Base-by-base conservation (phyloP, 2,329 filamentous ascomycete genomes). In the Diaporthe capsici region DNA sequence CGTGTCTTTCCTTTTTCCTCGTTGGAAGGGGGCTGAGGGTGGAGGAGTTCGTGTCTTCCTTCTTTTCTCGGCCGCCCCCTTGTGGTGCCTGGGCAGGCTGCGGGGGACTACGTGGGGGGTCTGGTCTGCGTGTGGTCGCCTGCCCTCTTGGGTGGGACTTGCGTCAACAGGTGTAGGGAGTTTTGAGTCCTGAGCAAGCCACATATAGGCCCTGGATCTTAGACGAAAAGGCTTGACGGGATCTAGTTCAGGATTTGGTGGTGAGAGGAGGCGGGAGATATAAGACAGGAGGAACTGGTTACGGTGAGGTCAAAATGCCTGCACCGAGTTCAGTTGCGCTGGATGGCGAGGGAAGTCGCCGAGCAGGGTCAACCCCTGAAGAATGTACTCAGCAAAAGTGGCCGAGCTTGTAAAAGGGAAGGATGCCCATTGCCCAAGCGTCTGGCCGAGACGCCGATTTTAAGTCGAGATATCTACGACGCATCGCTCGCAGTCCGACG, bases 341-440 rank as follows among this genome's bases (percentile, higher is more conserved):
- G 39, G 39, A 25, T 7, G 22, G 9, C 3, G 17, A 65, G 39
- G 61, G 7, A n/a, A 17, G 44, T 22, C 12, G 22, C 31, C 44
- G 44, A 68, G 63, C 63, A 68, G 63, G 63, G 63, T 53, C 63
- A 10, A 37, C 63, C 63, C 63, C 63, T 68, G 44, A 34, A 17
- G 0, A 34, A 10, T 1, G 1, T 49, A 31, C 20, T 37, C 44
- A 22, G 63, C 10, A 17, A 17, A 34, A 37, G 25, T 49, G 25
- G 39, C n/a, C 60, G 39, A 28, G 28, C 12, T 15, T 4, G 55
- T 31, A 20, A 31, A 58, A 37, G 10, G 57, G 57, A 34, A 58
- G 55, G 55, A 58, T 42, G 22, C n/a, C 37, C 37, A 17, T 42
- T 42, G 37, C 37, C 22, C 37, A 61, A 17, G 37, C 55, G 51